Conservation (phyloP, 495 filamentous ascomycete species). For the Penicillium soppii region DNA sequence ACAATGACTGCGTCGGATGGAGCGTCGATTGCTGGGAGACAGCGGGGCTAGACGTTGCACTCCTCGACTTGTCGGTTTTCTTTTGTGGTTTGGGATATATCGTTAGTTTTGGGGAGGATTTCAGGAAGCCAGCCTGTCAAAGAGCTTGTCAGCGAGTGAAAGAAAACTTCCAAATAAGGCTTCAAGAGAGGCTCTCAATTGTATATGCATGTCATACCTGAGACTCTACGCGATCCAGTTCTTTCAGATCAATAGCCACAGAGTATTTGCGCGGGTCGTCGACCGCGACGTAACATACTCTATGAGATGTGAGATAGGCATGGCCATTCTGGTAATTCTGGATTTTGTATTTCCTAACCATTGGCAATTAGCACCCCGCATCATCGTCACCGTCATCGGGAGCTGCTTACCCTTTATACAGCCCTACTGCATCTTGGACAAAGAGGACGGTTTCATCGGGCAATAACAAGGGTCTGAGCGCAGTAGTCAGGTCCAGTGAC, state of each 20-base stretch:
- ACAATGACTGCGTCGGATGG: slow-evolving; percentile 21
- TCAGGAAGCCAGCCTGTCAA: slow-evolving; percentile 81
- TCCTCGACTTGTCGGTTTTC: slow-evolving; percentile 39
- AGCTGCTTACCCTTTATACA: slow-evolving; percentile 90
- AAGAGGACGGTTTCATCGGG: slow-evolving; percentile 91
- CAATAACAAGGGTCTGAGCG: slow-evolving; percentile 83
- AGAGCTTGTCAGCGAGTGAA: slow-evolving; percentile 1
- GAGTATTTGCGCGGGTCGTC: slow-evolving; percentile 83
- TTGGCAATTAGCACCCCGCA: not conserved
- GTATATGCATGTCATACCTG: slow-evolving; percentile 57
- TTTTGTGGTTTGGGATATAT: slow-evolving; percentile 76
- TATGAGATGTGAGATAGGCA: slow-evolving; percentile 92
- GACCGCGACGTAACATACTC: slow-evolving; percentile 92
- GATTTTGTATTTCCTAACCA: slow-evolving; percentile 85
- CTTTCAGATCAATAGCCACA: slow-evolving; percentile 82
- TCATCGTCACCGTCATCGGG: slow-evolving; percentile 9
- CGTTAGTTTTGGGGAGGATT: slow-evolving; percentile 92
- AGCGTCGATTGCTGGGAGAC: slow-evolving; percentile 21
- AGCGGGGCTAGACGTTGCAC: slow-evolving; percentile 35
- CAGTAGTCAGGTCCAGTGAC: slow-evolving; percentile 90
- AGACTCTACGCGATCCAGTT: slow-evolving; percentile 86
- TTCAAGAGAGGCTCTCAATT: not conserved
- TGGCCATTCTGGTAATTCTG: slow-evolving; percentile 94
- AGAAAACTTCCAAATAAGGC: too few relatives aligned
- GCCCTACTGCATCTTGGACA: slow-evolving; percentile 93